Base-by-base conservation (phyloP, 1,284 basidiomycete genomes). In the Tetrapyrgos nigripes region DNA sequence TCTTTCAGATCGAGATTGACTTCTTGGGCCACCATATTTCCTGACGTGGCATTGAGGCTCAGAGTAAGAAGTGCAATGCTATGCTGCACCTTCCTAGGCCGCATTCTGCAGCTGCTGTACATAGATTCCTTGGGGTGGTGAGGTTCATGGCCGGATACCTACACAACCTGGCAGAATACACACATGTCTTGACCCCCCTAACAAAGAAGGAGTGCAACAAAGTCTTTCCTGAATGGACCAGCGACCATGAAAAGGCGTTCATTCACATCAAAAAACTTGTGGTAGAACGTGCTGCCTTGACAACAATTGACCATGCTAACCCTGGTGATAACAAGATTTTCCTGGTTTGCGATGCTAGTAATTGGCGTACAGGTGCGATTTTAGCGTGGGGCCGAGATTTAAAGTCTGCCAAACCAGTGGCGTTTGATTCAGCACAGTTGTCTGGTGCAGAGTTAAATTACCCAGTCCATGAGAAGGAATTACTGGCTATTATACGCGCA, bases 71-170 rank as follows among this genome's bases (percentile, higher is more conserved):
- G 27, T 28, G 31, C 3, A 50, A 53, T 10, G 21, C 21, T 3
- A 49, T 57, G 1, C 26, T 33, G 0, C 45, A 66, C 10, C 77
- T 73, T 74, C 63, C 66, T 0, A 33, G 31, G 0, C 76, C 73
- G 0, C 47, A 31, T 5, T 64, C 45, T 10, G 60, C 67, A 1
- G 53, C 48, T 1, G 65, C 69, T 23, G 65, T 76, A 2, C 59
- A 63, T 1, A 50, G 65, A 0, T 76, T 75, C 63, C 57, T 77
- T 0, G 73, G 75, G 0, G 53, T 75, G 5, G 68, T 75, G 0
- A 65, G 70, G 3, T 78, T 73, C 55, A 57, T 76, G 9, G 59
- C 68, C 2, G 54, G 48, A 2, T 76, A 71, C 59, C 58, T 76
- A 0, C 68, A 67, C 0, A 31, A 57, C 10, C 64, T 76, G 0